A percentile compares a stretch with the other conserved stretches of the same genome.
These are phyloP conservation scores for Daphne laureola DNA, from an alignment of 441 rosid genomes.

Conservation along the genomic window DNA sequence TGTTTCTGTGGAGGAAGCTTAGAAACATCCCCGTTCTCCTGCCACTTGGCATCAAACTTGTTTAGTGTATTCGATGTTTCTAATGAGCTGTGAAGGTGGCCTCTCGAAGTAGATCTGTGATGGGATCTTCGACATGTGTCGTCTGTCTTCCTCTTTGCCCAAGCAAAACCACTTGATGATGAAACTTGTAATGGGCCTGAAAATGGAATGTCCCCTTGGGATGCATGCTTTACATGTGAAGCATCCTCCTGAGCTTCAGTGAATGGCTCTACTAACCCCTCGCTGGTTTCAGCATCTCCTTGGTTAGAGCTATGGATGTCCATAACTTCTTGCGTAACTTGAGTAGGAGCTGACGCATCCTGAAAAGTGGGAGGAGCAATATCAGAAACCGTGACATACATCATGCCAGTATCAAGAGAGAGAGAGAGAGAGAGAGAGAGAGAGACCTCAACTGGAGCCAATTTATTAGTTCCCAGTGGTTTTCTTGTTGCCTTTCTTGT, in stretches of 20 bases:
- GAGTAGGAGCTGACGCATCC: conserved; percentile 31
- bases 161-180: conserved; percentile 70
- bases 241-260: conserved; percentile 46
- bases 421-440: conserved; percentile 11
- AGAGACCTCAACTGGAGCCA: conserved; percentile 56
- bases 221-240: conserved; percentile 68
- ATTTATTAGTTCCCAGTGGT: conserved; percentile 34
- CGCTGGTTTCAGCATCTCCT: too few species aligned
- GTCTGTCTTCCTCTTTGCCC: conserved; percentile 61
- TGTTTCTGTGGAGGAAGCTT: conserved; percentile 56
- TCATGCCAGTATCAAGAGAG: neutral
- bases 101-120: conserved; percentile 34
- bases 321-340: conserved; percentile 19
- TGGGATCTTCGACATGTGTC: conserved; percentile 30
- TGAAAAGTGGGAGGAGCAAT: conserved; percentile 20
- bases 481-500: conserved; percentile 53
- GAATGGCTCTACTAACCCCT: conserved; percentile 28
- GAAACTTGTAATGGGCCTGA: conserved; percentile 80
- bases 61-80: conserved; percentile 34
- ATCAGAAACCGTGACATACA: neutral
- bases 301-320: conserved; percentile 6
- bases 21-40: conserved; percentile 34
- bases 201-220: conserved; percentile 72
- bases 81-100: conserved; percentile 28
- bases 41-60: conserved; percentile 38